Conservation (phyloP, 179 eudicot species). For the Corrigiola litoralis region DNA sequence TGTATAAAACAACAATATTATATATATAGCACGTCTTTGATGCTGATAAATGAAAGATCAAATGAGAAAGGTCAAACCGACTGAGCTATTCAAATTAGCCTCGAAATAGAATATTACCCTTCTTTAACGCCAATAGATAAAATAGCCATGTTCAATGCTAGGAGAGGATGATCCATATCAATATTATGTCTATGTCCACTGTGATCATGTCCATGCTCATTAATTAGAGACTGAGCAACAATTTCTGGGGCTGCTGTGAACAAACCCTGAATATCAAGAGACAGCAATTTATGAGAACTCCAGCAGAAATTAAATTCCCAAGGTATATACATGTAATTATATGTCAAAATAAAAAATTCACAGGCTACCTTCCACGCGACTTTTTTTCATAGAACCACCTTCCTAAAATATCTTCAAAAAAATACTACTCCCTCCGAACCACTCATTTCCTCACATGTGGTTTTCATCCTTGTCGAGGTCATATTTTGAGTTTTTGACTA, state of each 20-base stretch:
- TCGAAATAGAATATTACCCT: constrained; percentile 39
- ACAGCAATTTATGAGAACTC: background rate
- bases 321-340: background rate
- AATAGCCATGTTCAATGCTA: constrained; percentile 78
- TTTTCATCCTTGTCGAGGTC: no score
- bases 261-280: constrained; percentile 44
- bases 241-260: constrained; percentile 55
- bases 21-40: no score
- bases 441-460: no score
- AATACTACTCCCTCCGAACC: no score
- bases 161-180: constrained; percentile 84
- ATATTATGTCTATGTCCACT: constrained; percentile 69
- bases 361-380: no score
- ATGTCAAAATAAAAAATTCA: no score
- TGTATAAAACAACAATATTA: no score
- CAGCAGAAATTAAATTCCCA: background rate
- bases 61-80: no score
- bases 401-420: no score
- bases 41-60: no score
- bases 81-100: background rate
- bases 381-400: no score
- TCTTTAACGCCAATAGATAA: constrained; percentile 80
- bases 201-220: constrained; percentile 48
- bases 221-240: constrained; percentile 44
- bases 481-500: no score